Percentiles rank a stretch among this genome's conserved stretches.
Conservation (phyloP, 2,329 filamentous ascomycete genomes). For the Fusarium drepaniforme region DNA sequence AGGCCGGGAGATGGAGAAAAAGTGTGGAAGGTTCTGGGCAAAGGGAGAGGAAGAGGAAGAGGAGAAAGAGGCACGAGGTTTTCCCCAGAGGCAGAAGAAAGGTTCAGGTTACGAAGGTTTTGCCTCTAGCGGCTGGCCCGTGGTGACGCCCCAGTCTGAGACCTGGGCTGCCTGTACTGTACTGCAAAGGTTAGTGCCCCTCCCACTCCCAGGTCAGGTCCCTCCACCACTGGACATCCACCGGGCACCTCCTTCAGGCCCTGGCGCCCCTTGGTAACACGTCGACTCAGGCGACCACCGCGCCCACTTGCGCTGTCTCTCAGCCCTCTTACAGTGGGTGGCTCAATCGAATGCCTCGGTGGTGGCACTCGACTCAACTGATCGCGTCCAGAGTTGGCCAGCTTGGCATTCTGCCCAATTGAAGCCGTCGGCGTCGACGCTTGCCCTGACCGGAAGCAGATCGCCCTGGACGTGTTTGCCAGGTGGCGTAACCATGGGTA, state of each 20-base stretch:
- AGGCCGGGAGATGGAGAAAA: constrained; percentile 45
- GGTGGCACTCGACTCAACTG: constrained; percentile 6
- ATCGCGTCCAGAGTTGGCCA: constrained; percentile 6
- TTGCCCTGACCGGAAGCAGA: constrained; percentile 43
- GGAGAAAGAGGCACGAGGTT: constrained; percentile 49
- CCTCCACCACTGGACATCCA: neutral
- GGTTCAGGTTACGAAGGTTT: constrained; percentile 54
- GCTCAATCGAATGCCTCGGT: constrained; percentile 19
- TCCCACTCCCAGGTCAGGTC: constrained; percentile 4
- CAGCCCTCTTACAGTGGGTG: constrained; percentile 38
- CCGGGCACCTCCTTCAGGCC: constrained; percentile 19
- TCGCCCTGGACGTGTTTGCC: constrained; percentile 33
- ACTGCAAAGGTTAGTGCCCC: neutral
- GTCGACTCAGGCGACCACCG: constrained; percentile 24
- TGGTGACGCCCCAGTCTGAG: constrained; percentile 44
- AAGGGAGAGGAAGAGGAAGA: constrained; percentile 46
- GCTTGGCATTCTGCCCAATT: constrained; percentile 27
- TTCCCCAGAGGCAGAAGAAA: constrained; percentile 53
- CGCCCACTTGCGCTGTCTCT: constrained; percentile 13
- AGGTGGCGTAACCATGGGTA: constrained; percentile 39
- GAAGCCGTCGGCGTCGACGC: constrained; percentile 37
- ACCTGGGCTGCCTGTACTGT: constrained; percentile 2
- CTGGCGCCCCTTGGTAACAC: constrained; percentile 25
- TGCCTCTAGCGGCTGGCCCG: constrained; percentile 49
- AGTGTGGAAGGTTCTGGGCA: constrained; percentile 43